A percentile compares a stretch with the other conserved stretches of the same genome.
Evolutionary conservation across 169 alveolate genomes (phyloP).

Genomic region (Blepharisma undulans): DNA sequence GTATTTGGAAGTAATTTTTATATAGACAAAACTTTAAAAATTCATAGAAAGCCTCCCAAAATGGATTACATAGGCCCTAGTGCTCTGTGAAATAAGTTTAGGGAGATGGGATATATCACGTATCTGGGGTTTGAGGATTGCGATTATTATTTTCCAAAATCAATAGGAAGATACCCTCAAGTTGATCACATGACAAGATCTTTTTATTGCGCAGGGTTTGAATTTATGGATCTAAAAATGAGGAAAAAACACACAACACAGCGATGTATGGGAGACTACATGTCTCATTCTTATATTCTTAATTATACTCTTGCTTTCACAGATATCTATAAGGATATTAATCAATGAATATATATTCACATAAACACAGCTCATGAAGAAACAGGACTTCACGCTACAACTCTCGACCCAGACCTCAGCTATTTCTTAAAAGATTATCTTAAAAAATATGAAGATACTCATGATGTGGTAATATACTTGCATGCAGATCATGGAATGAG

Average conservation of each 20-base stretch:
- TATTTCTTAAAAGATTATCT: neutral
- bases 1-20: neutral
- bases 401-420: slow-evolving; percentile 1
- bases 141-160: slow-evolving; percentile 32
- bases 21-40: neutral
- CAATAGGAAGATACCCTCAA: slow-evolving; percentile 19
- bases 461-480: neutral
- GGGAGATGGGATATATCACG: slow-evolving; percentile 1
- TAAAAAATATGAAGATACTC: neutral
- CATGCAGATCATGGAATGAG: slow-evolving; percentile 40
- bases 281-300: slow-evolving; percentile 20
- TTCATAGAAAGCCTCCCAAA: neutral
- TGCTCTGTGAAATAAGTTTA: slow-evolving; percentile 23
- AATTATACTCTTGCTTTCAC: neutral
- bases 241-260: neutral
- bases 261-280: slow-evolving; percentile 13
- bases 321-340: neutral
- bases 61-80: neutral
- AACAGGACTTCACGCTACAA: slow-evolving; percentile 32
- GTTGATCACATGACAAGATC: slow-evolving; percentile 14
- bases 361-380: slow-evolving; percentile 39
- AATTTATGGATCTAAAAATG: neutral
- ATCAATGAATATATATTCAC: slow-evolving; percentile 2
- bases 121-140: slow-evolving; percentile 36
- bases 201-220: slow-evolving; percentile 24